A percentile compares a stretch with the other conserved stretches of the same genome.
Conservation (phyloP, 164 flowering plant species). For the Aristolochia californica region DNA sequence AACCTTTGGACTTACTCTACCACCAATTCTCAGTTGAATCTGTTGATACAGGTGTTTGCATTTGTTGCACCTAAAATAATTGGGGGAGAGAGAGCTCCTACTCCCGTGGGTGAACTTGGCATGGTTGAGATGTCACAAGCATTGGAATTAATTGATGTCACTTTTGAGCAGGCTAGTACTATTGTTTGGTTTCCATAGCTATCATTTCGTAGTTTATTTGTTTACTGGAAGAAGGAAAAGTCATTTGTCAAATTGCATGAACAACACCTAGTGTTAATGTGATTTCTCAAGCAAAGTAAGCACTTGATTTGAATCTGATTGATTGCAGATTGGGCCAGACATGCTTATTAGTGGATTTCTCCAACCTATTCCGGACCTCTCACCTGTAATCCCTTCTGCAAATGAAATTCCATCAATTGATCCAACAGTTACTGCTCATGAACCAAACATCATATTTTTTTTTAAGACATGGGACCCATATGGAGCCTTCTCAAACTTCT, state of each 20-base stretch:
- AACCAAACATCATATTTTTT: constrained; percentile 71
- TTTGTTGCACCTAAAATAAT: constrained; percentile 97
- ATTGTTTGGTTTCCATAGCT: neutral
- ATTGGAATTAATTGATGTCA: constrained; percentile 58
- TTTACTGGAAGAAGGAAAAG: neutral
- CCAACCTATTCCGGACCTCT: constrained; percentile 79
- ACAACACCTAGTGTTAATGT: too few species aligned
- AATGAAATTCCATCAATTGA: constrained; percentile 75
- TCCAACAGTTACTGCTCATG: constrained; percentile 59
- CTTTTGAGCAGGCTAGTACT: constrained; percentile 72
- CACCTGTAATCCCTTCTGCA: constrained; percentile 70
- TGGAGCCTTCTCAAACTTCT: constrained; percentile 90
- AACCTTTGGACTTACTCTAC: too few species aligned
- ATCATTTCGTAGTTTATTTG: neutral
- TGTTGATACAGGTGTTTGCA: constrained; percentile 63
- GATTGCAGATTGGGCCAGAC: constrained; percentile 83
- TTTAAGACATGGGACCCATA: constrained; percentile 97
- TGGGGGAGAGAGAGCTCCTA: constrained; percentile 83
- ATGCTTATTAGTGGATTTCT: constrained; percentile 93
- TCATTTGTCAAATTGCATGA: neutral
- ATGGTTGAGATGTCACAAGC: constrained; percentile 99
- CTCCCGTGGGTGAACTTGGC: constrained; percentile 96
- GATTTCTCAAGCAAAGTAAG: too few species aligned
- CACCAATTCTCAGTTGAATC: neutral
- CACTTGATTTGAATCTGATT: constrained; percentile 1